Base-by-base conservation (phyloP, 495 filamentous ascomycete species). In the Hypoxylon rickii region DNA sequence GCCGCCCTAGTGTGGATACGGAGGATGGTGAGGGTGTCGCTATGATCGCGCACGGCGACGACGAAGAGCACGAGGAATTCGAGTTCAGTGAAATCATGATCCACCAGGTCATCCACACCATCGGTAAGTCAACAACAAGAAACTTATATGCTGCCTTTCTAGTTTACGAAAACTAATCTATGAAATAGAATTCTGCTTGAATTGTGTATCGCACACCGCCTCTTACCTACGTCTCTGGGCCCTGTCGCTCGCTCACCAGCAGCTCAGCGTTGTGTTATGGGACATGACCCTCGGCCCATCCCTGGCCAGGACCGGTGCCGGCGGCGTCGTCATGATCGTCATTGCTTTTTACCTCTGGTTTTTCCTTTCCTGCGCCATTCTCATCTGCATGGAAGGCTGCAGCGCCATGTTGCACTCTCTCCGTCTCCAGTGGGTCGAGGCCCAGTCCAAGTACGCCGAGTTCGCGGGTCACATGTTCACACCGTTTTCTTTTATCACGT, bases 391-490 rank as follows among this genome's bases (percentile, higher is more conserved):
- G 76, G 75, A 77, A 64, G 75, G 76, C 55, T 76, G 76, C 21
- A 77, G 75, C 44, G 75, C 76, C 26, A 77, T 77, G 76, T 82
- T 96, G 77, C 95, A 97, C 73, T 91, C 88, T 54, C 79, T 99
- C 60, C 84, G 94, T 78, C 81, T 99, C 51, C 95, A 97, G 67
- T 99, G 94, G 94, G 94, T 99, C 51, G 94, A 99, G 71, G 92
- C 94, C n/a, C 97, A 97, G 85, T 94, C 90, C 75, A 98, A 98
- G 75, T 96, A 97, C 78, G 96, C 97, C 76, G 88, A 97, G 69
- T 96, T 96, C 56, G 92, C 92, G 47, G 94, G 94, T 36, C 81
- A 94, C 68, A 78, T 92, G 31, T 97, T 99, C 74, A 78, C 87
- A 63, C 94, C 94, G 7, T 97, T 98, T 71, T 92, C 88, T 66